Evolutionary conservation across 2,329 filamentous ascomycete genomes (phyloP), one percentile per base, ranked within the genome.

Genomic region (Ophiostoma fasciatum): DNA sequence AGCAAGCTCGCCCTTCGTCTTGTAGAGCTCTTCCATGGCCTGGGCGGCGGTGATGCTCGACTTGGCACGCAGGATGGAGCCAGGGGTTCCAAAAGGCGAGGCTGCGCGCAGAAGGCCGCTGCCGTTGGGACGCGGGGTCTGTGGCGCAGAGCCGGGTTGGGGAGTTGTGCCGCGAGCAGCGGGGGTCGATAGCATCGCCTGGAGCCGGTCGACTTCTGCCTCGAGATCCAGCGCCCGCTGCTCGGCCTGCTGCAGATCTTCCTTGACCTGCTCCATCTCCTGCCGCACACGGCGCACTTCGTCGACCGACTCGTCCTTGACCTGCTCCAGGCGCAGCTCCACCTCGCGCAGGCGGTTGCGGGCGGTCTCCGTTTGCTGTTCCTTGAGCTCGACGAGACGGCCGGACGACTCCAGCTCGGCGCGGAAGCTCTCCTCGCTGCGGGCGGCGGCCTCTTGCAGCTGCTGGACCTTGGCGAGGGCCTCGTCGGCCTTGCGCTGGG

Each of bases 401-500:
- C 74, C 76, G 19, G 81, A 75, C 43, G 79, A 79, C 45, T 92
- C 84, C 7, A 94, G 66, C 53, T 96, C 87, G 38, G 87, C 77
- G 47, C 79, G 76, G 63, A 90, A 92, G 42, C 79, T 78, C 52
- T 94, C 81, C 42, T 93, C 78, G n/a, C 77, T 76, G 36, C 82
- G 74, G 2, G 82, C 78, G 19, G 81, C 79, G 15, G 82, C 73
- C 51, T 93, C 85, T 50, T 90, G 79, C 23, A 94, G 69, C 52
- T 85, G 78, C 50, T 94, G 84, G 21, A 94, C 74, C 50, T 78
- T 84, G 29, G 71, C 64, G 30, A 94, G 70, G 6, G 80, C 75
- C 40, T 94, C 83, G 41, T 96, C 87, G 1, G 82, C 78, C 60
- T 90, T 94, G 50, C 78, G 71, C 50, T 88, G 82, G 31, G 92